phyloP scores from a whole-genome alignment of 306 rosid genomes.

The Prunus mume region DNA sequence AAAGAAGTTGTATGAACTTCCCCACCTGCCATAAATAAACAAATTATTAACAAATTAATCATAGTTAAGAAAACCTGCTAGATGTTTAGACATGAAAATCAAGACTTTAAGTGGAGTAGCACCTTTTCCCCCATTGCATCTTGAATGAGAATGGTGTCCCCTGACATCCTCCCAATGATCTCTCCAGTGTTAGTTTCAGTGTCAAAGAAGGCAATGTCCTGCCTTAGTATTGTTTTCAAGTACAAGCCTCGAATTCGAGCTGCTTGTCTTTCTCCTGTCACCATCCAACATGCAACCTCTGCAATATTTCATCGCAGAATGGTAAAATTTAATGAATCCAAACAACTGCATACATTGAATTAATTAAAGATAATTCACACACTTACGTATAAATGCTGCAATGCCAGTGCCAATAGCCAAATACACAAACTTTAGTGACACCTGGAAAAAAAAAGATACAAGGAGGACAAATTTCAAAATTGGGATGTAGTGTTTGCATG shows the following conservation, averaged over 20 bases:
- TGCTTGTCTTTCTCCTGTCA: slow-evolving; percentile 90
- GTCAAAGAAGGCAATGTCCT: slow-evolving; percentile 83
- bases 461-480: background rate
- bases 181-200: slow-evolving; percentile 81
- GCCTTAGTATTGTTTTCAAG: slow-evolving; percentile 72
- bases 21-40: slow-evolving; percentile 60
- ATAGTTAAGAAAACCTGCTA: no score
- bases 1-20: slow-evolving; percentile 63
- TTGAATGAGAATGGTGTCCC: slow-evolving; percentile 90
- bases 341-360: background rate
- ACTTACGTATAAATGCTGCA: slow-evolving; percentile 78
- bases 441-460: slow-evolving; percentile 36
- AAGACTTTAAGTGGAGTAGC: background rate
- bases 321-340: background rate
- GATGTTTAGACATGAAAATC: background rate
- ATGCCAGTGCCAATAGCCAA: slow-evolving; percentile 62
- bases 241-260: slow-evolving; percentile 70
- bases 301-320: background rate
- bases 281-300: slow-evolving; percentile 97
- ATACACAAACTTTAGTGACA: slow-evolving; percentile 50
- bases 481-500: background rate
- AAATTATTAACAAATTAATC: background rate
- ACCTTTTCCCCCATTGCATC: slow-evolving; percentile 96
- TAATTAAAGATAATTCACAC: slow-evolving; percentile 10
- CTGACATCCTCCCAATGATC: slow-evolving; percentile 86